Conservation (phyloP, 2,329 filamentous ascomycete genomes). For the Talaromyces amestolkiae region DNA sequence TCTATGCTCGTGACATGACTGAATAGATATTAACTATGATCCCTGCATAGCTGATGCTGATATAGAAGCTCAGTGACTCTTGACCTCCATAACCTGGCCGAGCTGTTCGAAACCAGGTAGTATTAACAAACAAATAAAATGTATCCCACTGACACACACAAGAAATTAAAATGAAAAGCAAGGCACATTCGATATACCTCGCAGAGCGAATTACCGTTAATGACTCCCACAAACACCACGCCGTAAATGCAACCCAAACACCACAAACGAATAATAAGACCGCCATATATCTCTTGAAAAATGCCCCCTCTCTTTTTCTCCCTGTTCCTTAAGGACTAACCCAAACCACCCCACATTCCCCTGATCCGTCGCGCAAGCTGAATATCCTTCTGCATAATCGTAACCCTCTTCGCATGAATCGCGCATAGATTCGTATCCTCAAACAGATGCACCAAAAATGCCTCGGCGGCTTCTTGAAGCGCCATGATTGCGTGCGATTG, state of each 20-base stretch:
- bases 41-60: background rate
- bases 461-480: conserved; percentile 92
- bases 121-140: background rate
- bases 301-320: conserved; percentile 12
- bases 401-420: conserved; percentile 93
- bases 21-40: background rate
- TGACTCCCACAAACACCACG: conserved; percentile 15
- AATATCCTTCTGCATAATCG: conserved; percentile 97
- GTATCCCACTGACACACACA: background rate
- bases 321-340: conserved; percentile 33
- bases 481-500: conserved; percentile 93
- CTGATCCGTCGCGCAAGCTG: conserved; percentile 81
- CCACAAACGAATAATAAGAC: background rate
- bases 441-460: conserved; percentile 93
- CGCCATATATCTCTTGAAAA: background rate
- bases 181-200: background rate
- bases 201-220: background rate
- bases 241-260: background rate
- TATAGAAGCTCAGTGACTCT: background rate
- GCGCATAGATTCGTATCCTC: conserved; percentile 95
- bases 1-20: background rate
- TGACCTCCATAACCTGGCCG: background rate
- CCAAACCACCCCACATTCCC: conserved; percentile 71
- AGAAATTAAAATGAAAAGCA: background rate
- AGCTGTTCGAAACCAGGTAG: no score